phyloP scores from a whole-genome alignment of 139 green algal species.

The Chlamydomonas sp. region DNA sequence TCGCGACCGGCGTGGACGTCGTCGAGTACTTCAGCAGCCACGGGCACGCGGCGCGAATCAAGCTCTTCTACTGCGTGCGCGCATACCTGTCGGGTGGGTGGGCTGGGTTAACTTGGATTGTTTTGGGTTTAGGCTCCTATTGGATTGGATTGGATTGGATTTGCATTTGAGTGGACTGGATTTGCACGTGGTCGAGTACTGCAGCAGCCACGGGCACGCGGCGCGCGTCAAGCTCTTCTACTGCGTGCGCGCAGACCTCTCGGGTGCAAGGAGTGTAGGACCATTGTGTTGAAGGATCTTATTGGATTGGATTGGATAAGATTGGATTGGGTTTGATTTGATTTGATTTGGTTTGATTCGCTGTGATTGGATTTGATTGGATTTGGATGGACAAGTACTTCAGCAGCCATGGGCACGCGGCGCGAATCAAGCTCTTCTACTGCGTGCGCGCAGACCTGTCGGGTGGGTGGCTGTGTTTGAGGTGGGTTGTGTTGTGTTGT shows the following conservation, averaged over 20 bases:
- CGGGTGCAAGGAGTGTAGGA: no score
- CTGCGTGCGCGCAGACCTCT: conserved; percentile 24
- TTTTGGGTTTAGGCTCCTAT: no score
- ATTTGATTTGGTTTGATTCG: no score
- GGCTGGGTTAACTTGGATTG: no score
- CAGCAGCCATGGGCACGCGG: conserved; percentile 34
- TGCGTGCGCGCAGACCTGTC: conserved; percentile 24
- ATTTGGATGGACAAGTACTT: conserved; percentile 54
- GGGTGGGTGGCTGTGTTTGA: neutral
- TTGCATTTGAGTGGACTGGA: no score
- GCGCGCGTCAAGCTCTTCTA: conserved; percentile 49
- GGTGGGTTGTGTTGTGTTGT: no score
- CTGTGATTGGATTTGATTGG: no score
- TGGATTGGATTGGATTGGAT: no score
- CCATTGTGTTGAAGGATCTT: no score
- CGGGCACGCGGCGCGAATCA: conserved; percentile 39
- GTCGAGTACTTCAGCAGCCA: conserved; percentile 46
- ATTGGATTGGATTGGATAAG: no score
- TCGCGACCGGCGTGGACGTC: conserved; percentile 44
- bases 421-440: conserved; percentile 48
- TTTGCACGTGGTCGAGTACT: conserved; percentile 52
- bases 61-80: conserved; percentile 46
- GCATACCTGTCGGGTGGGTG: conserved; percentile 19
- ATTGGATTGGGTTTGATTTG: no score
- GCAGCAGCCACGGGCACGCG: conserved; percentile 34